Evolutionary conservation across 73 alveolate genomes (phyloP), one percentile per base, ranked within the genome.

Genomic region (Blepharisma stoltei): DNA sequence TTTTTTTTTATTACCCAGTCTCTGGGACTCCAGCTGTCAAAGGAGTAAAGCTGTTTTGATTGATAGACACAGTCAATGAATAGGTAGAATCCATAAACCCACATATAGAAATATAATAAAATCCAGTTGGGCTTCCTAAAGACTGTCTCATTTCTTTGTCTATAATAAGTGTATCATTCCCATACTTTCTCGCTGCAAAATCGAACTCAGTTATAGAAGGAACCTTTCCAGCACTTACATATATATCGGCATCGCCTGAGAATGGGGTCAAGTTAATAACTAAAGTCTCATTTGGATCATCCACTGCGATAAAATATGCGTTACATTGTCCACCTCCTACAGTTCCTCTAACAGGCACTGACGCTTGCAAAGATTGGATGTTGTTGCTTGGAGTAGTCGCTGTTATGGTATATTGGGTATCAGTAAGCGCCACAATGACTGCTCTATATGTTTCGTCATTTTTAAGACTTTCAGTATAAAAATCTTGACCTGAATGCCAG

Each of bases 211-310:
- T n/a, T 43, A 69, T 14, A 9, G 60, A 18, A 9, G 79, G 79
- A 38, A 69, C 14, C 21, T 43, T 20, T 4, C 79, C 79, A 69
- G 67, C 65, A 69, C 67, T 44, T 9, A 69, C 38, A 69, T 69
- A 69, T 14, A 69, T 46, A 69, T 44, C 79, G 3, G 60, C 67
- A 69, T 69, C 60, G 9, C 79, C 79, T 37, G 76, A 18, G 2
- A 69, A 43, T 37, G 27, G 21, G 1, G 79, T 60, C 4, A 60
- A 60, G 5, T 38, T 60, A 1, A 60, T 60, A 5, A 14, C 45
- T 25, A 60, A 60, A 25, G 14, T 38, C 14, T 60, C 73, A 60
- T 25, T 60, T 14, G 48, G 37, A 38, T 25, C 23, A 2, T 14
- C 14, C 5, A 60, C 73, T 20, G 14, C 18, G 2, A 60, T 60